Base-by-base conservation (phyloP, 2,329 filamentous ascomycete genomes). In the Acrocalymma vagum region DNA sequence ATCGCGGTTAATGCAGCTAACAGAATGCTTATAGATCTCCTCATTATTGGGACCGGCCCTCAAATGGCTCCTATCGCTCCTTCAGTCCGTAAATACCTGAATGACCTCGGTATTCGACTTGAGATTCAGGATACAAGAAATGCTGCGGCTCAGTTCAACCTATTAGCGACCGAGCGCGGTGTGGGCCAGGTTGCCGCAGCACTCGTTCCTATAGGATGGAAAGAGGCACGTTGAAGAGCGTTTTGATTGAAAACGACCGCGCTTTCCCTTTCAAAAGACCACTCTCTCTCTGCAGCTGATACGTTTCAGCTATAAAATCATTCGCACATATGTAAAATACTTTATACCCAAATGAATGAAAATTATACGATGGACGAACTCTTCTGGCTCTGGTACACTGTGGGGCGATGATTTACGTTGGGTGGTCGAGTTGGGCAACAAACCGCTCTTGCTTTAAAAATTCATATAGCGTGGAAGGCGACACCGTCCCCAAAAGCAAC, bases 121-220 rank as follows among this genome's bases (percentile, higher is more conserved):
- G 94, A 99, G 62, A 80, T 96, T 3, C 81, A 93, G 62, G 94
- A 97, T 72, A 97, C 94, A 21, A 79, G 90, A 50, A 97, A 97
- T 71, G 94, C 94, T 7, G 90, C 93, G 1, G 87, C 92, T 22
- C 91, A 96, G 68, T 99, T 94, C 70, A 99, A 99, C 65, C 68
- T 99, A 60, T 74, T 99, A 38, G 93, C 91, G n/a, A 97, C 91
- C 13, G 94, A 99, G 74, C 78, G 94, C 35, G 93, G 94, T 1
- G 84, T 94, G 5, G 79, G 84, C 14, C 87, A 93, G 60, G 85
- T 97, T 48, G 93, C 91, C 18, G 93, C 90, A 2, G 93, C 91
- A 8, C 67, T 99, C 70, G 82, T 97, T 69, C 92, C 92, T 0
- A 79, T 94, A 37, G 91, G 90, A 2, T 95, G 90, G 89, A 82